phyloP scores from a whole-genome alignment of 768 basidiomycete species.

The Hirschioporus abietinus region DNA sequence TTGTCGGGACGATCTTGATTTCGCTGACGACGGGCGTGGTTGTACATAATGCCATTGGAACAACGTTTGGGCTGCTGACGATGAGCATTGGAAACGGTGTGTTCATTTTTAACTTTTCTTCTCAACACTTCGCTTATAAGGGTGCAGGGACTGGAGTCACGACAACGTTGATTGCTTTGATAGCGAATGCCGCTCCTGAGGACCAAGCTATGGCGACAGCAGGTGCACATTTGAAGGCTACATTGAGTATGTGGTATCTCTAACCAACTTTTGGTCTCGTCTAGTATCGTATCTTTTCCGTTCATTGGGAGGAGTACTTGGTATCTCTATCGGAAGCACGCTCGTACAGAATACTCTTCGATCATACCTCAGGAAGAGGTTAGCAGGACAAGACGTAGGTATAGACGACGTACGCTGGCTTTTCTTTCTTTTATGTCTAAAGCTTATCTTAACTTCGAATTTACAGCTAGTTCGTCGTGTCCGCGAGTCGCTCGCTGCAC shows the following conservation, averaged over 20 bases:
- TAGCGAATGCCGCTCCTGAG: conserved; percentile 54
- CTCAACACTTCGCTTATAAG: neutral
- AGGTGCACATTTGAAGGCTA: conserved; percentile 27
- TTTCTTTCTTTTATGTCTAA: neutral
- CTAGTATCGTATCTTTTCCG: conserved; percentile 64
- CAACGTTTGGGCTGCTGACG: conserved; percentile 30
- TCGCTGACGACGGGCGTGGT: conserved; percentile 36
- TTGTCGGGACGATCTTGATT: conserved; percentile 33
- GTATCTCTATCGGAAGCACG: conserved; percentile 51
- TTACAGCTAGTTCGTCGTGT: conserved; percentile 44
- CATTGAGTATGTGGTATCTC: neutral
- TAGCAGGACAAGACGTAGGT: conserved; percentile 36
- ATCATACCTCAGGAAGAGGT: conserved; percentile 32
- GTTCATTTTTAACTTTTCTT: neutral
- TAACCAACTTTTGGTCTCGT: neutral
- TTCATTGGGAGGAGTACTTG: conserved; percentile 53
- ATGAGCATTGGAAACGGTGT: conserved; percentile 35
- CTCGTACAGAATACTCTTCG: conserved; percentile 50
- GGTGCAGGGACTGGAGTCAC: conserved; percentile 44
- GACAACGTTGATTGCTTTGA: conserved; percentile 52
- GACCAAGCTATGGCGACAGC: conserved; percentile 66
- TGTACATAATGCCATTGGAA: conserved; percentile 29
- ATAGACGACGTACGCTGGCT: conserved; percentile 44
- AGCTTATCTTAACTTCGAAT: neutral
- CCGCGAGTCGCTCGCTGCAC: conserved; percentile 43